Evolutionary conservation across 768 basidiomycete genomes (phyloP), one percentile per base, ranked within the genome.

Genomic region (Amanita molliuscula): DNA sequence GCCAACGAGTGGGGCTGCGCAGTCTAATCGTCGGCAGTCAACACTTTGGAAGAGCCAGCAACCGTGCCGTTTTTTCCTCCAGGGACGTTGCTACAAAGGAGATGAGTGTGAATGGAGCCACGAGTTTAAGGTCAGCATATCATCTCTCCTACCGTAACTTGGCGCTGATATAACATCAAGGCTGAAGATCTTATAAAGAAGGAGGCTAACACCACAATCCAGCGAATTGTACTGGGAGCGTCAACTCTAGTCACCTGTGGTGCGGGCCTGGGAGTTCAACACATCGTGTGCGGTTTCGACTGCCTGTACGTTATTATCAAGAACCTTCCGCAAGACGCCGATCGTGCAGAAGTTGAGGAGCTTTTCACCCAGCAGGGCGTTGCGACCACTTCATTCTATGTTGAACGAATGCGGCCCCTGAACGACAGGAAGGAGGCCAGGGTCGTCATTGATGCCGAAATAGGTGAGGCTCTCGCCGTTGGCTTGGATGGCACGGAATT

Each of bases 261-360:
- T 25, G 72, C 76, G 3, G 80, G 80, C 3, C 57, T 77, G 31
- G 62, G 70, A n/a, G 63, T 82, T 33, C 60, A 60, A 36, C 59
- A 64, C 28, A 54, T 78, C 23, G 58, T 76, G 25, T 66, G 72
- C 13, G 78, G 77, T 3, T 79, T 78, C 54, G 76, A 82, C 33
- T 70, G 73, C 4, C 76, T 74, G 55, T 67, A 67, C 13, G 59
- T 82, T 26, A 70, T 59, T 1, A 61, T 82, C 40, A 67, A 62
- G 45, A 72, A 73, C 48, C 64, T 82, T 26, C 75, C 78, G 0
- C 44, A 51, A n/a, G 61, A 74, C 28, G 67, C 66, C 2, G 68
- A 60, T 33, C 60, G 59, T 3, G 53, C 61, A 3, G 75, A 79
- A 38, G 59, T 81, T 13, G 61, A 51, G 5, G 62, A 65, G 0